Evolutionary conservation across 1,284 basidiomycete species (phyloP).

Genomic region (Schizophyllum amplum): DNA sequence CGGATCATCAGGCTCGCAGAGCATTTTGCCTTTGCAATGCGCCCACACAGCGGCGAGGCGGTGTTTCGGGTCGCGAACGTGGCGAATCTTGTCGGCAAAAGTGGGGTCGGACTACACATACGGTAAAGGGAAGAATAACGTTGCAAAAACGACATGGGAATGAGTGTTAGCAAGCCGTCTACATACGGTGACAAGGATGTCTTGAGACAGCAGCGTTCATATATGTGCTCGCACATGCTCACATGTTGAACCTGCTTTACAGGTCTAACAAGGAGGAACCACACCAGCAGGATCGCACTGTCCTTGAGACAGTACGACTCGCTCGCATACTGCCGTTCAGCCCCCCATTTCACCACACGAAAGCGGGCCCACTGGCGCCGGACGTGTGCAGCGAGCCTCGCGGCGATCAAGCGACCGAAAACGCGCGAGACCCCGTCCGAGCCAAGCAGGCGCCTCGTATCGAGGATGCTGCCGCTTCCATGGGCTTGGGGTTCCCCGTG

Average conservation of each 20-base stretch:
- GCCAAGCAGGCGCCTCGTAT: conserved; percentile 35
- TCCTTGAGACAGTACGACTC: background rate
- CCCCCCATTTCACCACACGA: conserved; percentile 90
- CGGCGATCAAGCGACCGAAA: conserved; percentile 88
- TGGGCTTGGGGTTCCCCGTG: conserved; percentile 86
- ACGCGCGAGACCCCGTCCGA: conserved; percentile 51
- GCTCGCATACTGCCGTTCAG: conserved; percentile 52
- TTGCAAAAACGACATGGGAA: conserved; percentile 32
- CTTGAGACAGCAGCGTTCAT: conserved; percentile 18
- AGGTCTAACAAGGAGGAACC: conserved; percentile 28
- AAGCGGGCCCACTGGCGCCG: conserved; percentile 48
- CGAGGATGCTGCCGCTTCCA: too few species aligned
- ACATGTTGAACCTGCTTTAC: conserved; percentile 52
- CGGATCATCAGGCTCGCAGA: conserved; percentile 81
- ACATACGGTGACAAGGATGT: conserved; percentile 22
- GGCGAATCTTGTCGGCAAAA: conserved; percentile 78
- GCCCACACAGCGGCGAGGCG: conserved; percentile 85
- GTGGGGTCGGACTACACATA: conserved; percentile 63
- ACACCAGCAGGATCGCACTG: conserved; percentile 7
- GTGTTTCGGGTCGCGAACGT: conserved; percentile 81
- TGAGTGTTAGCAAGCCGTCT: conserved; percentile 53
- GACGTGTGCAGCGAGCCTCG: conserved; percentile 25
- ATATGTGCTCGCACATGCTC: background rate
- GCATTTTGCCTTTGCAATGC: conserved; percentile 79
- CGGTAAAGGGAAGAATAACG: conserved; percentile 18